Conservation (phyloP, 495 filamentous ascomycete species). For the Chaetomidium leptoderma region DNA sequence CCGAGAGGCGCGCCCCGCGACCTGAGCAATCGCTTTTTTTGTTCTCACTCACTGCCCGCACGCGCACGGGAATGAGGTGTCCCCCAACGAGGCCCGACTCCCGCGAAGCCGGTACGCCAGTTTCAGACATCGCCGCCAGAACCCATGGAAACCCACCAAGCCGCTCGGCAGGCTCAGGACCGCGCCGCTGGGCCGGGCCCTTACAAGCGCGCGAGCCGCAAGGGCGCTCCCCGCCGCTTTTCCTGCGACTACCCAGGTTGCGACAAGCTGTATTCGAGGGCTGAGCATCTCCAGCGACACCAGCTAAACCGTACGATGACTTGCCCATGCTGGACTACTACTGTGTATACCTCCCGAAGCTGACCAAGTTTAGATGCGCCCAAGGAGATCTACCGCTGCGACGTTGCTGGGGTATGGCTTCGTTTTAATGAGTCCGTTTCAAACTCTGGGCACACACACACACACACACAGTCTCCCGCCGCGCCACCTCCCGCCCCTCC, state of each 20-base stretch:
- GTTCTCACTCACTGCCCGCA: not conserved
- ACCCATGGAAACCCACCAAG: constrained; percentile 17
- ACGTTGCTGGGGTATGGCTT: constrained; percentile 59
- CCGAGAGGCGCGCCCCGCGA: constrained; percentile 13
- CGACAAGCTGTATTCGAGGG: constrained; percentile 90
- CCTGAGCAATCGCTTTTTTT: not conserved
- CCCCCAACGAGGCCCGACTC: constrained; percentile 2
- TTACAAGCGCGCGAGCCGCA: constrained; percentile 50
- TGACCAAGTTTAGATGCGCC: constrained; percentile 71
- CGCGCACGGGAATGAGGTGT: not conserved
- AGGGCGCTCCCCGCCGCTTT: constrained; percentile 55
- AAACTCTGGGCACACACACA: not conserved
- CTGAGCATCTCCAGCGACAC: constrained; percentile 77
- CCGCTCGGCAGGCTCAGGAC: constrained; percentile 6
- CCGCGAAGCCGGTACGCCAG: not conserved
- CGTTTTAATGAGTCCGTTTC: not conserved
- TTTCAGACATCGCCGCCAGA: not conserved
- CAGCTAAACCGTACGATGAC: constrained; percentile 42
- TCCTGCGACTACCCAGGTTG: constrained; percentile 79
- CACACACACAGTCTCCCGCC: not conserved
- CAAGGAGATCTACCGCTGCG: constrained; percentile 91
- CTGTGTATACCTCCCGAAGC: too few relatives aligned
- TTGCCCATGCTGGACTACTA: constrained; percentile 1
- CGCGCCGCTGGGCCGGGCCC: constrained; percentile 10
- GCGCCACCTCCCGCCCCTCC: not conserved